Evolutionary conservation across 306 rosid genomes (phyloP), one percentile per base, ranked within the genome.

Genomic region (Cicer bijugum): DNA sequence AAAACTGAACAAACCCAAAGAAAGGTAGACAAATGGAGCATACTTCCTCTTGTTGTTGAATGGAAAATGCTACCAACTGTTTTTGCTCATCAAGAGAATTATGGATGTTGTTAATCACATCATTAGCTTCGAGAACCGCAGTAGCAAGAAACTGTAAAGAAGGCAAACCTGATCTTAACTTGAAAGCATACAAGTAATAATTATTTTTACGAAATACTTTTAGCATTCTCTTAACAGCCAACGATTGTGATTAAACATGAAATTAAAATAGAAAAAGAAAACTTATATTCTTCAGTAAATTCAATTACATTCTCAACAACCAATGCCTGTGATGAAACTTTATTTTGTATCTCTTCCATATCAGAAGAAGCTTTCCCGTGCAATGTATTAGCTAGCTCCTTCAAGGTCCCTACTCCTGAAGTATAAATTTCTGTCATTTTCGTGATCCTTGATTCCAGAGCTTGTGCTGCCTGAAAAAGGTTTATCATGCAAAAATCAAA

Each of bases 41-140:
- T 84, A 91, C 98, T 82, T 88, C 88, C 71, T 91, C 89, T 66
- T 91, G 96, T 64, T 86, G 96, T 75, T 70, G 82, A 59, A 85
- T 56, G 69, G 85, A 85, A 84, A 88, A 82, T 61, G 81, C 85
- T 81, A 91, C 52, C 6, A 89, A 20, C 60, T 91, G 89, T 39
- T 88, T 89, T 82, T 93, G 92, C 78, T 86, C 97, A 79, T 82
- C 83, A 75, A 93, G 86, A 81, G 90, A 86, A 77, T 74, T 76
- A 65, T 85, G 92, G 55, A 91, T 86, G 79, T 82, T 72, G 74
- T 82, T 70, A 33, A 89, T 69, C 76, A 88, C 96, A 69, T 84
- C 91, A 14, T 82, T 83, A 67, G 89, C 97, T 75, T 93, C 97
- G 55, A 16, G 82, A 79, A 84, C 89, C 14, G 84, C 90, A 78